Percentiles rank a stretch among this genome's conserved stretches.
Evolutionary conservation across 2,329 filamentous ascomycete genomes (phyloP).

Genomic region (Ceratocystis harringtonii): DNA sequence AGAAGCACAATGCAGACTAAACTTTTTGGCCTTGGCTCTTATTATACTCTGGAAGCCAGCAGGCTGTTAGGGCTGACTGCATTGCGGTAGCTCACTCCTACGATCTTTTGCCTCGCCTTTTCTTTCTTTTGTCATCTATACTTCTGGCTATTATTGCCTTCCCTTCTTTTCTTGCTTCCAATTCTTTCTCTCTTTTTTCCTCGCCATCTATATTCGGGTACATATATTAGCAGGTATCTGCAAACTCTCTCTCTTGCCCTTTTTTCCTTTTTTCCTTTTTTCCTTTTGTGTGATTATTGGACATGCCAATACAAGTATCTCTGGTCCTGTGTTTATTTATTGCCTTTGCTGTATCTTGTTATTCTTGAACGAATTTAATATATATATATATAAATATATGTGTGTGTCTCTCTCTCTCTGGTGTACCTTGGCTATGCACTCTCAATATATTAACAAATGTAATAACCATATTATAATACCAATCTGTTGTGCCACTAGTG

Average conservation of each 20-base stretch:
- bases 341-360: not conserved
- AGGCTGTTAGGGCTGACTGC: not conserved
- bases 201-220: not conserved
- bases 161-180: not conserved
- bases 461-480: no score
- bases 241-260: not conserved
- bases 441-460: no score
- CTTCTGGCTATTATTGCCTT: not conserved
- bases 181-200: not conserved
- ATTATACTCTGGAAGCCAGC: not conserved
- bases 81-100: not conserved
- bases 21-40: not conserved
- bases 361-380: not conserved
- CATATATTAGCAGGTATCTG: not conserved
- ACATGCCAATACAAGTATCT: not conserved
- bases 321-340: not conserved
- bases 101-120: not conserved
- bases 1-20: not conserved
- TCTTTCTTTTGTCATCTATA: not conserved
- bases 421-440: no score
- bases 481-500: no score
- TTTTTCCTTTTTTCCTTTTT: not conserved
- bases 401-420: not conserved
- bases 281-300: not conserved
- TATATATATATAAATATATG: not conserved